phyloP scores from a whole-genome alignment of 129 eudicot species.

The Erigeron canadensis region DNA sequence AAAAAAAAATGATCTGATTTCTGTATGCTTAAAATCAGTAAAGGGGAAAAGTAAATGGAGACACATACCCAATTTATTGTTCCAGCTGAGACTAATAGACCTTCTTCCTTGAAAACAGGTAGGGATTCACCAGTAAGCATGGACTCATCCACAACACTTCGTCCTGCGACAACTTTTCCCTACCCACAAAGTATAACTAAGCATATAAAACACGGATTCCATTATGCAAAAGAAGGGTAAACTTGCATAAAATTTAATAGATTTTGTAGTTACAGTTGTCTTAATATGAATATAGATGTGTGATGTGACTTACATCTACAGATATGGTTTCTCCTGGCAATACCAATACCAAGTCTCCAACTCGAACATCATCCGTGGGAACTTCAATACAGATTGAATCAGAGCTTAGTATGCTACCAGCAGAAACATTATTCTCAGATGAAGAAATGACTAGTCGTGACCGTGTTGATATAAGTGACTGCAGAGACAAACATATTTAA shows the following conservation, averaged over 20 bases:
- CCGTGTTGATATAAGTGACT: slow-evolving; percentile 87
- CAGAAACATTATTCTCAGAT: slow-evolving; percentile 54
- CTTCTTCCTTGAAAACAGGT: slow-evolving; percentile 86
- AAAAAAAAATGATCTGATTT: background rate
- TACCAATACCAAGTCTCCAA: slow-evolving; percentile 78
- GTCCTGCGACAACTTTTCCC: slow-evolving; percentile 89
- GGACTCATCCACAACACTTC: slow-evolving; percentile 97
- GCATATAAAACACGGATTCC: slow-evolving; percentile 16
- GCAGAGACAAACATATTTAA: slow-evolving; percentile 36
- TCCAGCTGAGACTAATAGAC: slow-evolving; percentile 81
- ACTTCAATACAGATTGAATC: slow-evolving; percentile 79
- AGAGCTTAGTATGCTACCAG: slow-evolving; percentile 54
- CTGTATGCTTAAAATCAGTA: background rate
- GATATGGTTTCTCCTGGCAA: slow-evolving; percentile 97
- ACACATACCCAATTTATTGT: slow-evolving; percentile 86
- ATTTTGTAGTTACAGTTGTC: background rate
- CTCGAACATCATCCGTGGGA: slow-evolving; percentile 82
- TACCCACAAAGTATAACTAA: slow-evolving; percentile 31
- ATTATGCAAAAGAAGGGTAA: slow-evolving; percentile 5
- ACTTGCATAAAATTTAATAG: background rate
- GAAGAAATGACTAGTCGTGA: slow-evolving; percentile 81
- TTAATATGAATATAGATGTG: slow-evolving; percentile 16
- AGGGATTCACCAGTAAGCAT: slow-evolving; percentile 97
- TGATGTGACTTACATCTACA: slow-evolving; percentile 67
- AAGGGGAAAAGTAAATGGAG: background rate